These are phyloP conservation scores for Podosphaera fusca DNA, from an alignment of 2,329 filamentous ascomycete species.

Conservation along the genomic window DNA sequence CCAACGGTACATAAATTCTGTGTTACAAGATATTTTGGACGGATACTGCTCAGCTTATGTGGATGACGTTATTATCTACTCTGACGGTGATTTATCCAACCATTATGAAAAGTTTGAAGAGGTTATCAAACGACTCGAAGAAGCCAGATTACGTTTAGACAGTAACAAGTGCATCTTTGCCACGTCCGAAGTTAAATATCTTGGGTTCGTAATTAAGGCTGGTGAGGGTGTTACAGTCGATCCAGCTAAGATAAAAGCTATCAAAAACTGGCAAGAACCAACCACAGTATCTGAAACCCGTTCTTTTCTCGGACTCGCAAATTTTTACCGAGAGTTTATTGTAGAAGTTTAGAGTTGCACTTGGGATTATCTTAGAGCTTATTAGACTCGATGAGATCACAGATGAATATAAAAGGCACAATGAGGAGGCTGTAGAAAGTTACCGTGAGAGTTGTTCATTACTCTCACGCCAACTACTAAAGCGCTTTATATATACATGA, in stretches of 20 bases:
- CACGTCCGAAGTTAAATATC: neutral
- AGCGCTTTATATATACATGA: too few species aligned
- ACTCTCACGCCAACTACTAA: too few species aligned
- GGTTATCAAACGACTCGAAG: conserved; percentile 1
- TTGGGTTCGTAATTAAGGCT: neutral
- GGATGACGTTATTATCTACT: neutral
- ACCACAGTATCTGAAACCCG: neutral
- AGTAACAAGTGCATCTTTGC: neutral
- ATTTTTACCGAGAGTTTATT: neutral
- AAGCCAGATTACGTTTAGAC: neutral
- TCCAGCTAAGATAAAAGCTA: neutral
- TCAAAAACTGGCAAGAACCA: neutral
- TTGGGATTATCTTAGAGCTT: too few species aligned
- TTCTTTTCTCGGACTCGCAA: neutral
- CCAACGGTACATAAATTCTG: neutral
- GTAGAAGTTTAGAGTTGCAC: too few species aligned
- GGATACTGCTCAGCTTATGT: conserved; percentile 1
- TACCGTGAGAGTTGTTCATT: too few species aligned
- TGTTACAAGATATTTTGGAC: neutral
- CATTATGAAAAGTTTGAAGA: conserved; percentile 2
- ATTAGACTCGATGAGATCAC: too few species aligned
- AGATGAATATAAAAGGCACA: too few species aligned
- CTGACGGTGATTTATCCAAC: neutral
- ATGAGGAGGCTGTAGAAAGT: too few species aligned
- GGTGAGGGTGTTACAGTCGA: neutral